Base-by-base conservation (phyloP, 345 rosid genomes). In the Ricinus communis region DNA sequence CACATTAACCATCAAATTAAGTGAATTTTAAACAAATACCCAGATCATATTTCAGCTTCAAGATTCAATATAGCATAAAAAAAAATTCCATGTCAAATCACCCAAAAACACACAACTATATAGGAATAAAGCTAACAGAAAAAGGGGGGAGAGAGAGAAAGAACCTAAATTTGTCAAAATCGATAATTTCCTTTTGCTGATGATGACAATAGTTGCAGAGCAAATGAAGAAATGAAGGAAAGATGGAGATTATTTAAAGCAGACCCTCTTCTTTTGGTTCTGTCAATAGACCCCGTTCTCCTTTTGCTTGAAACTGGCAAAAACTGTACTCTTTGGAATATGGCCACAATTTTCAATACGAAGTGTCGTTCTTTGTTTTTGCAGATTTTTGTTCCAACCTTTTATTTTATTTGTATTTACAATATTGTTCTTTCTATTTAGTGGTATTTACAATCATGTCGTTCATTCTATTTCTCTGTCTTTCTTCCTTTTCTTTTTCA, bases 211-310 rank as follows among this genome's bases (percentile, higher is more conserved):
- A 47, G 30, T 31, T 3, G 47, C 24, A 59, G 66, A 5, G 22
- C 5, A 19, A 28, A 71, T 33, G 38, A 60, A 13, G 15, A 47
- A 49, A 60, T 45, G 47, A 31, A 3, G 30, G 31, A 61, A 13
- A 28, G 3, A 5, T 49, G 6, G 18, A 10, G 47, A 59, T 43
- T 45, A 52, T 62, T 30, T 66, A 41, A 25, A 46, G 31, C 62
- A 4, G 53, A 18, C 51, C 41, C 52, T 66, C 50, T 75, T 36
- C 25, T 68, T 36, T 16, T 18, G 61, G 59, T 59, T 65, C 63
- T 28, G 40, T 53, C 19, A 73, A 69, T 36, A 49, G 36, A 65
- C 74, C 64, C 11, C 27, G 51, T 58, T 5, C 43, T 8, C 31
- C 18, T 27, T 13, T 10, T 55, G 49, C 50, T 69, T 45, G 1